Evolutionary conservation across 768 basidiomycete genomes (phyloP).

Genomic region (Crassisporium funariophilum): DNA sequence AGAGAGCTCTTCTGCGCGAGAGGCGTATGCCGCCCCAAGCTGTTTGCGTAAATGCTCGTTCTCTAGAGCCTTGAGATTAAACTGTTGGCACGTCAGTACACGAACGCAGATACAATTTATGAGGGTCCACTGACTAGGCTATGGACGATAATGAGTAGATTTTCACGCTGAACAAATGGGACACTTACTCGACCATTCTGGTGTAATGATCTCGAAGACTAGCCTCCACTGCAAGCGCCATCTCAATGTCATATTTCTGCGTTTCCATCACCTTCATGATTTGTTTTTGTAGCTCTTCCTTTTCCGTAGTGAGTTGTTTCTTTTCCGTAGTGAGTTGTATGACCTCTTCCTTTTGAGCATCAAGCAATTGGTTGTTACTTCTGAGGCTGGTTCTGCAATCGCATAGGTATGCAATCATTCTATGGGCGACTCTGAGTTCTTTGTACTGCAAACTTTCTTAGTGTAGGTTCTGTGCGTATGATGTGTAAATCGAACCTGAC

Average conservation of each 20-base stretch:
- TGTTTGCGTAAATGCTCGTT: slow-evolving; percentile 4
- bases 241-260: slow-evolving; percentile 52
- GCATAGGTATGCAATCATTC: slow-evolving; percentile 52
- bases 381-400: slow-evolving; percentile 47
- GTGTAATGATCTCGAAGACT: slow-evolving; percentile 57
- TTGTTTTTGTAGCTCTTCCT: slow-evolving; percentile 36
- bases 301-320: slow-evolving; percentile 38
- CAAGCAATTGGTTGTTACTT: slow-evolving; percentile 34
- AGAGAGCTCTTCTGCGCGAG: neutral
- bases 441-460: slow-evolving; percentile 40
- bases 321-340: slow-evolving; percentile 37
- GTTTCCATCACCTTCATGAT: slow-evolving; percentile 41
- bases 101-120: neutral
- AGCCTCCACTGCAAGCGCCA: slow-evolving; percentile 51
- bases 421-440: slow-evolving; percentile 50
- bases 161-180: too few species aligned
- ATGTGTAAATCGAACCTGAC: slow-evolving; percentile 39
- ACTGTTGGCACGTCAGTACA: slow-evolving; percentile 6
- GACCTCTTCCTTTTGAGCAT: slow-evolving; percentile 34
- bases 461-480: neutral
- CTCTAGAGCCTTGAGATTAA: neutral
- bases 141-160: neutral
- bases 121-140: neutral
- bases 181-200: too few species aligned
- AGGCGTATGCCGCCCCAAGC: neutral